phyloP scores from a whole-genome alignment of 352 stramenopile species.

The Phytopythium oedochilum region DNA sequence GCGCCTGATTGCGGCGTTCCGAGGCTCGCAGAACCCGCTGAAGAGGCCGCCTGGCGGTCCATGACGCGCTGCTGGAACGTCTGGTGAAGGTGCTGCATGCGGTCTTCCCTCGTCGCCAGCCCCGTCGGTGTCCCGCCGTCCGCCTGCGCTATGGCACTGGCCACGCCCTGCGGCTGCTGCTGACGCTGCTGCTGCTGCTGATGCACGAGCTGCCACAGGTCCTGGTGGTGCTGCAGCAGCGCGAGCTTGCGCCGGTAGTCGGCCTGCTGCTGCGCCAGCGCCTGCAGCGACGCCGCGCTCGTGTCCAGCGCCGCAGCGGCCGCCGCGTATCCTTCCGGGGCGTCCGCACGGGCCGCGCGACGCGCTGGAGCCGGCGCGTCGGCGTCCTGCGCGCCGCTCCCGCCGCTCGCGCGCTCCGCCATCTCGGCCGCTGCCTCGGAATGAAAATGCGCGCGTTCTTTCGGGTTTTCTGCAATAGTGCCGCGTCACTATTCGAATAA shows the following conservation, averaged over 20 bases:
- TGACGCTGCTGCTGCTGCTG: conserved; percentile 35
- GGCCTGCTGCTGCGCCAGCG: conserved; percentile 30
- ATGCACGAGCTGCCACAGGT: conserved; percentile 37
- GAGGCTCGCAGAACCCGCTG: no score
- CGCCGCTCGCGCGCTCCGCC: not conserved
- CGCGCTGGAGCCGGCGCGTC: not conserved
- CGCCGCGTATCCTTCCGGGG: not conserved
- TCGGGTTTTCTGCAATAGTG: not conserved
- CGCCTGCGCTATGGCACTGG: not conserved
- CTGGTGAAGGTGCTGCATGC: conserved; percentile 25
- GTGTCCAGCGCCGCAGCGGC: conserved; percentile 1
- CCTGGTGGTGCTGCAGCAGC: conserved; percentile 18
- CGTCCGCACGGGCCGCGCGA: not conserved
- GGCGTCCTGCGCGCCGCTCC: not conserved
- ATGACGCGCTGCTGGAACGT: conserved; percentile 34
- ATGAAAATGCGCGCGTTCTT: not conserved
- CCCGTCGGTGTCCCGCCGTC: not conserved
- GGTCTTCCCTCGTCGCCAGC: conserved; percentile 7
- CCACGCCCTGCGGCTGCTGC: conserved; percentile 15
- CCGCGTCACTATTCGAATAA: not conserved
- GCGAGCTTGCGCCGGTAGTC: conserved; percentile 33
- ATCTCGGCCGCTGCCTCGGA: not conserved
- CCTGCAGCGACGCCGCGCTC: conserved; percentile 14
- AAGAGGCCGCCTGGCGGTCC: conserved; percentile 36
- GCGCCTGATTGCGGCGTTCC: no score